Conservation (phyloP, 2,329 filamentous ascomycete genomes). For the Colletotrichum sp. region DNA sequence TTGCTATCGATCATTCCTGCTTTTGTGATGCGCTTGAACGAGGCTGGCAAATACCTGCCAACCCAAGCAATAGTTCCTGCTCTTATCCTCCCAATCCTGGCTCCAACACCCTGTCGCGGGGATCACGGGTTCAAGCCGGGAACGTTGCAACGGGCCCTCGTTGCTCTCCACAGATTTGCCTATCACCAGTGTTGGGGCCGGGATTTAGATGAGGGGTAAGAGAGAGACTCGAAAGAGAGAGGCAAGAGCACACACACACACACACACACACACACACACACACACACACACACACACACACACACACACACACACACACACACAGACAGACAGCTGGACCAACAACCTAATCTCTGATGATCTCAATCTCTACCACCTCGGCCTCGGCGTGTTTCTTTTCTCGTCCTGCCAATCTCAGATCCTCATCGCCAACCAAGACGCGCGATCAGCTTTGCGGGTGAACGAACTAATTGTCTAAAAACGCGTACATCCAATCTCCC, state of each 20-base stretch:
- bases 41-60: neutral
- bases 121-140: neutral
- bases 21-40: neutral
- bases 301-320: neutral
- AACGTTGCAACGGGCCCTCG: neutral
- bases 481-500: neutral
- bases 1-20: neutral
- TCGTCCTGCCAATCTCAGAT: neutral
- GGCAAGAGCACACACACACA: neutral
- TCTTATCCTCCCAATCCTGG: neutral
- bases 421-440: neutral
- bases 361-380: neutral
- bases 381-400: neutral
- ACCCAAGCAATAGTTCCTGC: neutral
- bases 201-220: constrained; percentile 2
- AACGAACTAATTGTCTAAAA: neutral
- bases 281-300: neutral
- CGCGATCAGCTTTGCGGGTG: neutral
- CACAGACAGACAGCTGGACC: neutral
- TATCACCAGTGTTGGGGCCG: neutral
- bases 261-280: neutral
- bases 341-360: neutral
- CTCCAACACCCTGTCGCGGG: neutral
- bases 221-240: neutral
- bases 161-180: neutral